Conservation (phyloP, 2,329 filamentous ascomycete genomes). For the Venturia pyrina region DNA sequence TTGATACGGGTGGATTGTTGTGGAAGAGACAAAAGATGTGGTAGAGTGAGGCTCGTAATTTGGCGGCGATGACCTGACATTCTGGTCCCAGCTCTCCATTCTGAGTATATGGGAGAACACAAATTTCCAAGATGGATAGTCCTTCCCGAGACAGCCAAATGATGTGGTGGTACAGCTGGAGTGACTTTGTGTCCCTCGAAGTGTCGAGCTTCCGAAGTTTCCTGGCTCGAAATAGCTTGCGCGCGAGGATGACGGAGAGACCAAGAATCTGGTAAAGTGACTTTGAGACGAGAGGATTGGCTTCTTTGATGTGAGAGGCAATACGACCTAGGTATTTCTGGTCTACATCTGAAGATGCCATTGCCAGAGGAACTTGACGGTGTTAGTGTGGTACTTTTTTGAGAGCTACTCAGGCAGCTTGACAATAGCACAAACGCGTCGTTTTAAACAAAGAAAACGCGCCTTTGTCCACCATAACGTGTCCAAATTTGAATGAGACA, state of each 20-base stretch:
- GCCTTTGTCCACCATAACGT: background rate
- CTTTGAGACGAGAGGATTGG: conserved; percentile 68
- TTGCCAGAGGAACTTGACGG: conserved; percentile 29
- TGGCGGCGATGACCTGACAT: conserved; percentile 81
- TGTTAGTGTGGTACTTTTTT: background rate
- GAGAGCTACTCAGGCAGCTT: background rate
- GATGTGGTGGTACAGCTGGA: conserved; percentile 82
- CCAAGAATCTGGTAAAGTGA: conserved; percentile 88
- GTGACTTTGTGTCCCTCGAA: conserved; percentile 65
- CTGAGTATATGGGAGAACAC: conserved; percentile 65
- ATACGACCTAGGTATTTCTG: conserved; percentile 92
- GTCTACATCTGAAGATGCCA: conserved; percentile 96
- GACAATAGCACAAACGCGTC: conserved; percentile 2
- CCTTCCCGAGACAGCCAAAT: conserved; percentile 93
- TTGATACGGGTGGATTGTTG: conserved; percentile 65
- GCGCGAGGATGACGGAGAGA: conserved; percentile 76
- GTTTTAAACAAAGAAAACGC: background rate
- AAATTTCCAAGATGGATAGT: conserved; percentile 72
- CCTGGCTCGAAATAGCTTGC: conserved; percentile 71
- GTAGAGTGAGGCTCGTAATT: conserved; percentile 87
- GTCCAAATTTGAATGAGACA: background rate
- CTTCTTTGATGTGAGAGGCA: conserved; percentile 66
- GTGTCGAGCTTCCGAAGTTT: conserved; percentile 75
- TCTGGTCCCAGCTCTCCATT: conserved; percentile 64
- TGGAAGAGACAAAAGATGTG: conserved; percentile 96